phyloP scores from a whole-genome alignment of 2,329 filamentous ascomycete species.

The Arthrobotrys sphaeroides region DNA sequence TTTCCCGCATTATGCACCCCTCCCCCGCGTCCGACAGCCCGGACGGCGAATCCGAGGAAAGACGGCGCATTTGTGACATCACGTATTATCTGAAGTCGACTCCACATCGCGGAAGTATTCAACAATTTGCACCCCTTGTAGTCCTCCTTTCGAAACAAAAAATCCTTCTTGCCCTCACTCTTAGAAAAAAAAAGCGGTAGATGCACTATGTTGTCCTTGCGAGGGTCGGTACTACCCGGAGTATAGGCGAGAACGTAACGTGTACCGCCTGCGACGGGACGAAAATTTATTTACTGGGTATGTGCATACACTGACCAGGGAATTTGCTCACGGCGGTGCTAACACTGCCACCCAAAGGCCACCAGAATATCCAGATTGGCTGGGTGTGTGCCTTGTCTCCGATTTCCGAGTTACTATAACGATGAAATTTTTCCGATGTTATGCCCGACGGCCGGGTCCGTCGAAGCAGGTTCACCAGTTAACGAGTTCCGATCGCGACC shows the following conservation, averaged over 20 bases:
- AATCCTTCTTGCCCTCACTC: neutral
- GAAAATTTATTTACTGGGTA: neutral
- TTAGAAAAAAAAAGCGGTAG: neutral
- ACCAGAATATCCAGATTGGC: constrained; percentile 14
- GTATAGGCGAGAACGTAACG: neutral
- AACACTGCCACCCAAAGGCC: neutral
- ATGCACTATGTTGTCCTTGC: neutral
- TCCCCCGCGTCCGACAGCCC: constrained; percentile 13
- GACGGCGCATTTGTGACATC: neutral
- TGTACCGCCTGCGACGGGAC: neutral
- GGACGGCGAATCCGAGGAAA: constrained; percentile 24
- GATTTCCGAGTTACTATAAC: neutral
- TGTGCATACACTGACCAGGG: neutral
- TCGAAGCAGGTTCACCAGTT: constrained; percentile 17
- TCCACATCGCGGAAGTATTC: neutral
- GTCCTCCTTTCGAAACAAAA: neutral
- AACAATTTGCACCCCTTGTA: neutral
- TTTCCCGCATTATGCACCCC: neutral
- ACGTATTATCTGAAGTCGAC: constrained; percentile 22
- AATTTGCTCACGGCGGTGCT: neutral
- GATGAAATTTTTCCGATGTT: neutral
- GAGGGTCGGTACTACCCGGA: constrained; percentile 8
- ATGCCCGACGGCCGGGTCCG: constrained; percentile 10
- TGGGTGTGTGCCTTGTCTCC: neutral
- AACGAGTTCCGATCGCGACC: constrained; percentile 49